Evolutionary conservation across 305 asterid genomes (phyloP).

Genomic region (Solanum chacoense): DNA sequence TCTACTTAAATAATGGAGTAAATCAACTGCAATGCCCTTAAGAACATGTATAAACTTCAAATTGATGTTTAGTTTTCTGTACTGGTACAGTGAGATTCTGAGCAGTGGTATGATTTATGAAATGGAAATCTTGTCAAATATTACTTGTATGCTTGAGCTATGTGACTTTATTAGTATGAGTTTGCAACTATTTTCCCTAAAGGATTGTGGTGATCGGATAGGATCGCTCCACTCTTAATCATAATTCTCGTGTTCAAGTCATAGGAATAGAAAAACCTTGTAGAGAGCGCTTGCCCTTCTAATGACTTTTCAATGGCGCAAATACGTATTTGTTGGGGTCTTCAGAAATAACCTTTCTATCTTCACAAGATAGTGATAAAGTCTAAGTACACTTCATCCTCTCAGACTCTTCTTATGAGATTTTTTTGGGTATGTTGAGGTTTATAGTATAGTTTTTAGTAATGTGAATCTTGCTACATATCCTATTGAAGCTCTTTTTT

Average conservation of each 20-base stretch:
- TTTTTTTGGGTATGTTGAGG: neutral
- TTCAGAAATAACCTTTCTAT: too few species aligned
- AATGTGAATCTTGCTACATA: neutral
- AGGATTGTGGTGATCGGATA: neutral
- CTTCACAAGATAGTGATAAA: too few species aligned
- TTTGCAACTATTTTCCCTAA: neutral
- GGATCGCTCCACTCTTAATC: neutral
- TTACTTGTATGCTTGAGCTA: neutral
- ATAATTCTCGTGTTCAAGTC: neutral
- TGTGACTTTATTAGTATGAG: neutral
- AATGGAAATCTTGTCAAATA: neutral
- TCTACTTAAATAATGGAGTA: slow-evolving; percentile 39
- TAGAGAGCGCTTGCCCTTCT: neutral
- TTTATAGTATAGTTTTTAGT: too few species aligned
- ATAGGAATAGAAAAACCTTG: neutral
- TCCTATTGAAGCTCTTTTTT: too few species aligned
- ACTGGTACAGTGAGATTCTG: neutral
- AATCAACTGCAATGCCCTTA: neutral
- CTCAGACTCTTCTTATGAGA: fast-evolving
- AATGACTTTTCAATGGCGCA: too few species aligned
- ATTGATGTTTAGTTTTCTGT: neutral
- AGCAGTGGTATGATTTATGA: neutral
- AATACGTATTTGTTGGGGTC: too few species aligned
- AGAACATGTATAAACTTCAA: neutral
- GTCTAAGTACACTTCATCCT: fast-evolving